phyloP scores from a whole-genome alignment of 371 early-diverging fungal species.

The Nematocida minor region DNA sequence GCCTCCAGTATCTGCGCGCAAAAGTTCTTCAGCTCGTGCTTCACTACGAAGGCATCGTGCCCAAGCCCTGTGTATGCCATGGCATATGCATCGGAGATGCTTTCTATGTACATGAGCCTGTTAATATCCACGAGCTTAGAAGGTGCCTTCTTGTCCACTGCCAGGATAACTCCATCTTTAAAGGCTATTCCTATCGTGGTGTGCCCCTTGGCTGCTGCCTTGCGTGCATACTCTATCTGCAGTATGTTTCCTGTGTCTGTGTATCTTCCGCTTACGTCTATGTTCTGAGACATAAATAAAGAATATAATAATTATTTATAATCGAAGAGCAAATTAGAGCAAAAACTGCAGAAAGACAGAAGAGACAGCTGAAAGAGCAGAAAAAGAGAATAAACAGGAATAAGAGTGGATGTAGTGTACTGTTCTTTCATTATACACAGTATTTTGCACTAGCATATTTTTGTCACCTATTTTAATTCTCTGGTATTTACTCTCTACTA shows the following conservation, averaged over 20 bases:
- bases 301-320: conserved; percentile 32
- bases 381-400: too few relatives aligned
- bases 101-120: conserved; percentile 76
- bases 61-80: conserved; percentile 96
- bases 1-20: not conserved
- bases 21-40: conserved; percentile 2
- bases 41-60: conserved; percentile 64
- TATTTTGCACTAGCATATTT: too few relatives aligned
- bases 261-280: conserved; percentile 70
- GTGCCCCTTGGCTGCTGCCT: conserved; percentile 82
- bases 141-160: conserved; percentile 86
- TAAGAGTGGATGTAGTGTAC: too few relatives aligned
- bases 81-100: conserved; percentile 80
- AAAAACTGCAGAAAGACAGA: not conserved
- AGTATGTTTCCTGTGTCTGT: conserved; percentile 96
- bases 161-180: conserved; percentile 88
- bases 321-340: not conserved
- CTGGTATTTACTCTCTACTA: too few relatives aligned
- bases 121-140: conserved; percentile 82
- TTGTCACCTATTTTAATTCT: too few relatives aligned
- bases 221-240: conserved; percentile 95
- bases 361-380: not conserved
- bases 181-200: conserved; percentile 95
- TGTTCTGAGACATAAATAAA: conserved; percentile 40
- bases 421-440: too few relatives aligned